Evolutionary conservation across 257 asterid species (phyloP), one percentile per base, ranked within the genome.

Genomic region (Linaria vulgaris): DNA sequence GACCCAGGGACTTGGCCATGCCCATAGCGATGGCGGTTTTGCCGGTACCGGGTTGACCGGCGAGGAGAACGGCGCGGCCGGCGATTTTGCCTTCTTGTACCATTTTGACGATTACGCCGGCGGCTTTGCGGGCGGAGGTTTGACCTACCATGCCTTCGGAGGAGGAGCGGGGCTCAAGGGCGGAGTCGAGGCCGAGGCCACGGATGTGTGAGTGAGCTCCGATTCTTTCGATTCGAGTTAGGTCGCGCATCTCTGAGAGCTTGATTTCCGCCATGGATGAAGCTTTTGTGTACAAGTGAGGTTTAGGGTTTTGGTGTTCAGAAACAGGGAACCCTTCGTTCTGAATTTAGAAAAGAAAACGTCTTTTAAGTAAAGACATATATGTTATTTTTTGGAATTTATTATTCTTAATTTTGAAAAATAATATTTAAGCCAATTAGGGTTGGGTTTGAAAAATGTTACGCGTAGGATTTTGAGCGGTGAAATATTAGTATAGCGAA

Each of bases 11-110:
- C 66, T 88, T 90, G 0, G 95, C 96, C 94, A 90, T 88, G 56
- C 94, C 97, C 97, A 88, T 90, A 3, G 95, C 95, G 4, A 90
- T 88, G 4, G 97, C 97, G 0, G 97, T 87, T 49, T 90, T 90
- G 0, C 97, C 95, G 0, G 96, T 82, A 5, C 97, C 97, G 0
- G 97, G 97, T 51, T 87, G 94, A 9, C 97, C 96, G 0, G 92
- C 90, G 0, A 90, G 82, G 24, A 90, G 91, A 8, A 85, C 94
- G 0, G 92, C 95, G 31, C 89, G 76, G 22, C 97, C 96, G 0
- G 95, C 94, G 21, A 90, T 88, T 74, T 87, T 82, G 0, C 96
- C 94, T 21, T 85, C 88, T 67, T 79, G 94, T 12, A 86, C 91
- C 96, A 89, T 89, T 66, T 83, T 83, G 12, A 86, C 91, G 20